A percentile compares a stretch with the other conserved stretches of the same genome.
Evolutionary conservation across 352 stramenopile species (phyloP).

Genomic region (Phytophthora melonis): DNA sequence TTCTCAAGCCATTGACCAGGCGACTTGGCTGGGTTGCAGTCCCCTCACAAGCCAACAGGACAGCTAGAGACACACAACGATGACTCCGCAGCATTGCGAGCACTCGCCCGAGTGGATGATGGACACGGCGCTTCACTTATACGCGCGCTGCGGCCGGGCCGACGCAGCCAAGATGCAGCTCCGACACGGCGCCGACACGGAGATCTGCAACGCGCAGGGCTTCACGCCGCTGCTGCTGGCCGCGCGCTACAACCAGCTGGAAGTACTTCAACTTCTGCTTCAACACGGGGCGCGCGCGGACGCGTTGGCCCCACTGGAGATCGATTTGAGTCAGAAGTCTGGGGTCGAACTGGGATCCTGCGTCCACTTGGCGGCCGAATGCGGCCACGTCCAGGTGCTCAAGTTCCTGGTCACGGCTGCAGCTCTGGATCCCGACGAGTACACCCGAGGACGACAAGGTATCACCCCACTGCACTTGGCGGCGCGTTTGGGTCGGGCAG

Average conservation of each 20-base stretch:
- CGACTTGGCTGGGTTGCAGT: conserved; percentile 5
- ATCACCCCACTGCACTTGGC: conserved; percentile 50
- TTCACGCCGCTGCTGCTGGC: conserved; percentile 47
- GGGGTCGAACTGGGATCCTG: conserved; percentile 25
- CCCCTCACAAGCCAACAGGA: conserved; percentile 13
- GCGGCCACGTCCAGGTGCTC: conserved; percentile 36
- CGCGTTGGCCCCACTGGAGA: conserved; percentile 26
- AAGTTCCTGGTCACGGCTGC: conserved; percentile 42
- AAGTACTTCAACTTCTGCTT: conserved; percentile 45
- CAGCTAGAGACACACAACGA: not conserved
- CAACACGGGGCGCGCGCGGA: conserved; percentile 37
- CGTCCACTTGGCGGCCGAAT: conserved; percentile 32
- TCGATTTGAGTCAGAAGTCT: not conserved
- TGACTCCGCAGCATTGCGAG: conserved; percentile 5
- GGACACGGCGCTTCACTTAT: conserved; percentile 53
- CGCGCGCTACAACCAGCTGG: conserved; percentile 42
- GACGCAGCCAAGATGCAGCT: conserved; percentile 41
- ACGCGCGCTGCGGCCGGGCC: conserved; percentile 38
- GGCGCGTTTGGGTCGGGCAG: conserved; percentile 33
- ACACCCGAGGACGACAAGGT: conserved; percentile 14
- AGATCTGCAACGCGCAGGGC: conserved; percentile 36
- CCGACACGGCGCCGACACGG: conserved; percentile 39
- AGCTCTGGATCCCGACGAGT: conserved; percentile 28
- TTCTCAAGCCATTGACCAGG: conserved; percentile 22
- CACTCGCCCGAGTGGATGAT: conserved; percentile 22